A percentile compares a stretch with the other conserved stretches of the same genome.
These are phyloP conservation scores for Taiwanofungus camphoratus DNA, from an alignment of 1,284 basidiomycete species.

Conservation along the genomic window DNA sequence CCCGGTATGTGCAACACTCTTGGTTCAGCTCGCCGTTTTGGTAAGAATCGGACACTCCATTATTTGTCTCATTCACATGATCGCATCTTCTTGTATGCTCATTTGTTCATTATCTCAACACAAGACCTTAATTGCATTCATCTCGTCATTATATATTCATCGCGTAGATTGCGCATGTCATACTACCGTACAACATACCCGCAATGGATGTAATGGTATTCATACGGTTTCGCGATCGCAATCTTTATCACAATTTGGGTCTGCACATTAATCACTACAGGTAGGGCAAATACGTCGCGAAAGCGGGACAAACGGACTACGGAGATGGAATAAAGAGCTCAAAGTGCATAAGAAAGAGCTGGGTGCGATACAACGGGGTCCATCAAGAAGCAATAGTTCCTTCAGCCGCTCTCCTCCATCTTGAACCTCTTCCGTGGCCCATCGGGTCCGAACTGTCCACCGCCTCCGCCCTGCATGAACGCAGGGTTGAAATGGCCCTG, in stretches of 20 bases:
- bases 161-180: slow-evolving; percentile 8
- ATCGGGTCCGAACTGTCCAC: slow-evolving; percentile 38
- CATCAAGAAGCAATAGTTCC: neutral
- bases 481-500: slow-evolving; percentile 68
- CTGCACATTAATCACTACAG: slow-evolving; percentile 14
- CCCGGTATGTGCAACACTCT: slow-evolving; percentile 3
- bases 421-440: slow-evolving; percentile 52
- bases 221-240: neutral
- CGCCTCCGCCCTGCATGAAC: slow-evolving; percentile 51
- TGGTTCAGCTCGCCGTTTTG: neutral
- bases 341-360: slow-evolving; percentile 5
- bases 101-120: slow-evolving; percentile 2
- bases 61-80: neutral
- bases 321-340: slow-evolving; percentile 10
- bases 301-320: slow-evolving; percentile 18
- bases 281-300: slow-evolving; percentile 17
- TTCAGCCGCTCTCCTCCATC: slow-evolving; percentile 38
- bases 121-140: slow-evolving; percentile 1
- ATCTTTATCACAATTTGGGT: neutral
- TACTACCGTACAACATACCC: neutral
- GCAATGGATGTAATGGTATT: slow-evolving; percentile 3
- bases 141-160: neutral
- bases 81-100: slow-evolving; percentile 1
- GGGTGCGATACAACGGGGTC: slow-evolving; percentile 1
- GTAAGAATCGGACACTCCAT: neutral